phyloP scores from a whole-genome alignment of 768 basidiomycete genomes.

The Phylloporus arenicola region DNA sequence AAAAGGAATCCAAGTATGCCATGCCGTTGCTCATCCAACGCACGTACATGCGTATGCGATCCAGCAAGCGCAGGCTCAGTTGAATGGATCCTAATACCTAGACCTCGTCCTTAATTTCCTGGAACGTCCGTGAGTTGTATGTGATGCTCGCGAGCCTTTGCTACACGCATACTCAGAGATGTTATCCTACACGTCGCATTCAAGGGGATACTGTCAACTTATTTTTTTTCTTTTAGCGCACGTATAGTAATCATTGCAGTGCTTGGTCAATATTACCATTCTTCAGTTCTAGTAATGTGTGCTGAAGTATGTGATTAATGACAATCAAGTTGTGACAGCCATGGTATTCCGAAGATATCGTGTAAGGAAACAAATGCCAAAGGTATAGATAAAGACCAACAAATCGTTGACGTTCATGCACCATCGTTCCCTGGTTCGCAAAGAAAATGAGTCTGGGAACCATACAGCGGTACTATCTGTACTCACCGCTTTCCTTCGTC shows the following conservation, averaged over 20 bases:
- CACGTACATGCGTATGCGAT: constrained; percentile 71
- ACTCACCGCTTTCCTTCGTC: constrained; percentile 78
- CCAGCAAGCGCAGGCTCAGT: constrained; percentile 50
- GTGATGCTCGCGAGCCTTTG: constrained; percentile 1
- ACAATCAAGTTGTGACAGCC: neutral
- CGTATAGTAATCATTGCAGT: constrained; percentile 19
- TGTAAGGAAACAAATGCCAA: constrained; percentile 4
- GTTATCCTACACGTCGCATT: constrained; percentile 13
- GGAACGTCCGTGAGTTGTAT: neutral
- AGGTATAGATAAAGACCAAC: constrained; percentile 18
- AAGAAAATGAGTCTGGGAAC: neutral
- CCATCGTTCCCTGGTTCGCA: constrained; percentile 26
- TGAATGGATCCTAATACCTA: constrained; percentile 14
- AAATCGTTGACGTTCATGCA: constrained; percentile 17
- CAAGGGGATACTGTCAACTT: constrained; percentile 4
- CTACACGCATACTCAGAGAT: constrained; percentile 14
- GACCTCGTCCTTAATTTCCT: neutral
- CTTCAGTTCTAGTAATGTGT: constrained; percentile 4
- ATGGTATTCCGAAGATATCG: constrained; percentile 11
- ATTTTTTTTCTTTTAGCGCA: constrained; percentile 3
- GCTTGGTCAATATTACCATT: constrained; percentile 14
- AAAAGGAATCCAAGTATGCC: constrained; percentile 75
- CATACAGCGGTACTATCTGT: neutral
- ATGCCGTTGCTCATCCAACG: constrained; percentile 52
- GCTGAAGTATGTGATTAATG: constrained; percentile 2